A percentile compares a stretch with the other conserved stretches of the same genome.
phyloP scores from a whole-genome alignment of 2,329 filamentous ascomycete species.

The Fonsecaea erecta region DNA sequence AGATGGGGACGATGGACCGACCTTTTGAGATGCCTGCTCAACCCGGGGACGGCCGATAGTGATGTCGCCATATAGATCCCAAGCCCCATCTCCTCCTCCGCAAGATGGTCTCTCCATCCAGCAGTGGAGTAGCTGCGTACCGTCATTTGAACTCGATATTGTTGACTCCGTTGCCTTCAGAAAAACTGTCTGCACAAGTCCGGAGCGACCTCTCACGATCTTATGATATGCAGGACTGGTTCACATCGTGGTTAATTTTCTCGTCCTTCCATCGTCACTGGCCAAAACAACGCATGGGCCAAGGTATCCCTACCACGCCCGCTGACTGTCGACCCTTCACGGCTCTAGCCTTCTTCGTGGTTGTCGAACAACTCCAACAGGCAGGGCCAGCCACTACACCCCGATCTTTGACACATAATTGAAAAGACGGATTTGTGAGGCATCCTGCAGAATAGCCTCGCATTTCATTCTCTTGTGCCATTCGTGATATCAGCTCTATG shows the following conservation, averaged over 20 bases:
- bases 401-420: neutral
- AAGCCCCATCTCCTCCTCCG: neutral
- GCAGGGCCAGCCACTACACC: neutral
- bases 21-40: slow-evolving; percentile 33
- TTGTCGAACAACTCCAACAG: neutral
- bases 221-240: neutral
- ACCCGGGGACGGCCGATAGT: slow-evolving; percentile 23
- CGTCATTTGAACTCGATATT: neutral
- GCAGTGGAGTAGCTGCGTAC: neutral
- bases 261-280: neutral
- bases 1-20: slow-evolving; percentile 23
- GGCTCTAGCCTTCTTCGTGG: neutral
- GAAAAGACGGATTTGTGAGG: neutral
- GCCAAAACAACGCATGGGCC: neutral
- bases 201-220: neutral
- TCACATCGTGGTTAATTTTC: neutral
- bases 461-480: neutral
- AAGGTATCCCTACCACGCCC: neutral
- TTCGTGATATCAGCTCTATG: neutral
- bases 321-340: neutral
- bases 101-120: neutral
- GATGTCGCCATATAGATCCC: neutral
- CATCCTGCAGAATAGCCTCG: neutral
- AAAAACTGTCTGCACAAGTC: neutral
- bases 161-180: neutral